phyloP scores from a whole-genome alignment of 202 grass and related monocot species.

The Panicum hallii region DNA sequence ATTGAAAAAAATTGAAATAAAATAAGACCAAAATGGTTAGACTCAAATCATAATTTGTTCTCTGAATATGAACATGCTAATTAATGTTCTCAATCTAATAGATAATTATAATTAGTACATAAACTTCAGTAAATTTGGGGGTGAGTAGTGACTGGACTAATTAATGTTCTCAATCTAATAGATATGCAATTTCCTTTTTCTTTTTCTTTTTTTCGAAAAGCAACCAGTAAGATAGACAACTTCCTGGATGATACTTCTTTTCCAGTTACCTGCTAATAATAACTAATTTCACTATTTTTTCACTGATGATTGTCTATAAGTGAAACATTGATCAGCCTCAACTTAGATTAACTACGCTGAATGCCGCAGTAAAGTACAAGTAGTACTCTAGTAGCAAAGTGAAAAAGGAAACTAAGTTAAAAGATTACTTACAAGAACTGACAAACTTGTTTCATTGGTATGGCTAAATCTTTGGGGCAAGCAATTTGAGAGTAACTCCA shows the following conservation, averaged over 20 bases:
- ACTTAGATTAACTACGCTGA: slow-evolving; percentile 13
- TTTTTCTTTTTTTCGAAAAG: too few species aligned
- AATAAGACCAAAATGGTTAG: neutral
- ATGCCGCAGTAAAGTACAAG: neutral
- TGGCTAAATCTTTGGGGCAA: slow-evolving; percentile 69
- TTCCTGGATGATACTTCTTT: slow-evolving; percentile 24
- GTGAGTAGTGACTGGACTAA: neutral
- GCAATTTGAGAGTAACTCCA: slow-evolving; percentile 79
- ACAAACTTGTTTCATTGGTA: slow-evolving; percentile 67
- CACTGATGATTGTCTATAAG: neutral
- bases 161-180: slow-evolving; percentile 2
- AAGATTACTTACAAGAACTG: slow-evolving; percentile 62
- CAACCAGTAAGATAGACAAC: neutral
- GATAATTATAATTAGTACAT: too few species aligned
- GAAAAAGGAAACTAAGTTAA: neutral
- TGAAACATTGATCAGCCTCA: slow-evolving; percentile 11
- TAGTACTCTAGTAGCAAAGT: neutral
- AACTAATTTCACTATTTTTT: slow-evolving; percentile 9
- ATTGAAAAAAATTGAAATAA: neutral
- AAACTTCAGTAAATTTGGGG: neutral
- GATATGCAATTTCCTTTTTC: neutral
- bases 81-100: too few species aligned
- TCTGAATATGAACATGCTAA: neutral
- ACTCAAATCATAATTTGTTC: neutral
- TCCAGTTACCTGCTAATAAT: neutral